Base-by-base conservation (phyloP, 2,329 filamentous ascomycete species). In the Daldinia sp. region DNA sequence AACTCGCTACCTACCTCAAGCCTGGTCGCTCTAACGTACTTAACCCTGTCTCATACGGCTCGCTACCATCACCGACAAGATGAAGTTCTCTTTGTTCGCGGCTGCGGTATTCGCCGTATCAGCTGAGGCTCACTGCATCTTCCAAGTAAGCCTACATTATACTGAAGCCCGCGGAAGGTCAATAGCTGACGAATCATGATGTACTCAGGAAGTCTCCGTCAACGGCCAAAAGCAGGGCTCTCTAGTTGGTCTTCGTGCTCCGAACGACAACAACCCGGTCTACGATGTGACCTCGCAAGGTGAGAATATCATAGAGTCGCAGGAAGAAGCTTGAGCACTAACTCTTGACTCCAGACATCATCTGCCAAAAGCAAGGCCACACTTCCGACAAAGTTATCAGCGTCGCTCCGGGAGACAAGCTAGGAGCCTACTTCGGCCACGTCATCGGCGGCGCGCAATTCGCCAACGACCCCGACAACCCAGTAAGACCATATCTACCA, bases 351-450 rank as follows among this genome's bases (percentile, higher is more conserved):
- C 2, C 10, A 72, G 82, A 83, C 75, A 82, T 88, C 59, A 80
- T 82, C 71, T 88, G 86, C 75, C 86, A 86, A 69, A 77, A 78
- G 56, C 77, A 81, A 10, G 82, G 81, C 15, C 77, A 75, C 30
- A 83, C 78, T 9, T 84, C 82, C 3, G 59, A 75, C 63, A 76
- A 78, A 10, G 79, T 88, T 58, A 83, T 88, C 69, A 78, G 80
- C 46, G 82, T 87, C 57, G 81, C 82, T 15, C 80, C 83, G 2
- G 86, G 86, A 12, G 86, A 87, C 74, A 80, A 82, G 71, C 78
- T 88, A 51, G 86, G 85, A 6, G 81, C 85, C 1, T 83, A 80
- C 75, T 88, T 83, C 80, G 84, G 85, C 46, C 86, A 88, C 72
- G 79, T 87, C 57, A 83, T 88, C 62, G 86, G 86, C 60, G 86